A percentile compares a stretch with the other conserved stretches of the same genome.
These are phyloP conservation scores for Pseudogymnoascus sp. DNA, from an alignment of 2,329 filamentous ascomycete genomes.

Conservation along the genomic window DNA sequence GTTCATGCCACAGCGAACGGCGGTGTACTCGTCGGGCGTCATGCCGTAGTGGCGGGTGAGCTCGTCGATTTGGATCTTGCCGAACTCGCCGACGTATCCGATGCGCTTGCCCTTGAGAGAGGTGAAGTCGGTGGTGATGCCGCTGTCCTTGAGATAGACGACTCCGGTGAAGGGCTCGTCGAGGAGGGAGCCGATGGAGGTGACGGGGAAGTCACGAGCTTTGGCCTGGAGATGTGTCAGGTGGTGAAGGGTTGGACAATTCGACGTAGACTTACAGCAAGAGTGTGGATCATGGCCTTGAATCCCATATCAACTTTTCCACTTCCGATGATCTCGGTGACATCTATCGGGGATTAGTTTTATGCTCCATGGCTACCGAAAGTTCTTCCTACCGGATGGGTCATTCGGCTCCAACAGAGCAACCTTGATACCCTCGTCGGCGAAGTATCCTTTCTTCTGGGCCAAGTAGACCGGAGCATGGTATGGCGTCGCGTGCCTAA, in stretches of 20 bases:
- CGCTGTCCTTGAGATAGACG: slow-evolving; percentile 64
- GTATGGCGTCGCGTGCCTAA: slow-evolving; percentile 73
- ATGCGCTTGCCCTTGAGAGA: slow-evolving; percentile 69
- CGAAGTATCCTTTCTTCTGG: slow-evolving; percentile 66
- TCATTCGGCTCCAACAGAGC: slow-evolving; percentile 71
- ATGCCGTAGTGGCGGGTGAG: slow-evolving; percentile 71
- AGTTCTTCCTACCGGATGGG: slow-evolving; percentile 49
- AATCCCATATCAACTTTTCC: slow-evolving; percentile 71
- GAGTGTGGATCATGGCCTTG: slow-evolving; percentile 78
- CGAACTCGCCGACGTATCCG: slow-evolving; percentile 73
- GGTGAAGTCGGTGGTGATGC: slow-evolving; percentile 66
- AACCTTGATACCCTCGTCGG: slow-evolving; percentile 68
- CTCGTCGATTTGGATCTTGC: slow-evolving; percentile 77
- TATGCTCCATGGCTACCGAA: background rate
- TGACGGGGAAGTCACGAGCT: slow-evolving; percentile 63
- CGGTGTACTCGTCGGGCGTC: slow-evolving; percentile 63
- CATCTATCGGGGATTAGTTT: slow-evolving; percentile 40
- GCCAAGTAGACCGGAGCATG: slow-evolving; percentile 71
- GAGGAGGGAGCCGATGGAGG: slow-evolving; percentile 64
- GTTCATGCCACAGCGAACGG: slow-evolving; percentile 74
- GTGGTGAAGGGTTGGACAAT: background rate
- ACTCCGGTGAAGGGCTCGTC: slow-evolving; percentile 75
- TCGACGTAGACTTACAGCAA: slow-evolving; percentile 44
- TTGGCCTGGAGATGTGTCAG: slow-evolving; percentile 47
- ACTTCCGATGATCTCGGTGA: slow-evolving; percentile 71